Percentiles rank a stretch among this genome's conserved stretches.
These are phyloP conservation scores for Atkinsonella texensis DNA, from an alignment of 2,329 filamentous ascomycete genomes.

Conservation along the genomic window DNA sequence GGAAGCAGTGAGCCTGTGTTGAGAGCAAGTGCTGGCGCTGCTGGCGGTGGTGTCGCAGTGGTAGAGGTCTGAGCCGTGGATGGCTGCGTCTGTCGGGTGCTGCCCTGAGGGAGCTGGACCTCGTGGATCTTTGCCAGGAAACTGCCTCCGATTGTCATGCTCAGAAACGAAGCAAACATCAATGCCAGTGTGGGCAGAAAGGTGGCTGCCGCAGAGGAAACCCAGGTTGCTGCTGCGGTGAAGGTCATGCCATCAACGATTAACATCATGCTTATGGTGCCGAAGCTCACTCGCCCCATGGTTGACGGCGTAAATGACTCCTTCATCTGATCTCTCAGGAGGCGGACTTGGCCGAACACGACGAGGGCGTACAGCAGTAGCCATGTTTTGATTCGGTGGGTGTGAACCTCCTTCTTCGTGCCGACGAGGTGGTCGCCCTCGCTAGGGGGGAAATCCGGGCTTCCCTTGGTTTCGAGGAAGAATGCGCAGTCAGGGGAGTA, in stretches of 20 bases:
- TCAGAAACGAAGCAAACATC: constrained; percentile 39
- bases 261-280: constrained; percentile 48
- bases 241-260: constrained; percentile 51
- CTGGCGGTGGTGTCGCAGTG: background rate
- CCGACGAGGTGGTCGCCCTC: constrained; percentile 46
- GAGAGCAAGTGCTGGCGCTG: constrained; percentile 9
- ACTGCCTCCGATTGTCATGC: constrained; percentile 43
- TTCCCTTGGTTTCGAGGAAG: constrained; percentile 53
- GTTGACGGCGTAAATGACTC: constrained; percentile 57
- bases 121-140: constrained; percentile 50
- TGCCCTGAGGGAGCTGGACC: constrained; percentile 42
- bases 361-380: constrained; percentile 42
- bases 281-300: constrained; percentile 53
- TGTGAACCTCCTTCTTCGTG: constrained; percentile 47
- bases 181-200: constrained; percentile 46
- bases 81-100: constrained; percentile 31
- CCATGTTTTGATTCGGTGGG: constrained; percentile 46
- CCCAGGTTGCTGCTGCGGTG: constrained; percentile 42
- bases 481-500: constrained; percentile 59
- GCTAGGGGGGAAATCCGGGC: constrained; percentile 38
- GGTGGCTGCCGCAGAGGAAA: constrained; percentile 40
- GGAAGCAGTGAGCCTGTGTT: constrained; percentile 21
- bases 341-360: constrained; percentile 48
- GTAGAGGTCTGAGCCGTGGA: background rate
- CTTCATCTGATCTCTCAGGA: constrained; percentile 52